Conservation (phyloP, 331 rosid genomes). For the Acacia pycnantha region DNA sequence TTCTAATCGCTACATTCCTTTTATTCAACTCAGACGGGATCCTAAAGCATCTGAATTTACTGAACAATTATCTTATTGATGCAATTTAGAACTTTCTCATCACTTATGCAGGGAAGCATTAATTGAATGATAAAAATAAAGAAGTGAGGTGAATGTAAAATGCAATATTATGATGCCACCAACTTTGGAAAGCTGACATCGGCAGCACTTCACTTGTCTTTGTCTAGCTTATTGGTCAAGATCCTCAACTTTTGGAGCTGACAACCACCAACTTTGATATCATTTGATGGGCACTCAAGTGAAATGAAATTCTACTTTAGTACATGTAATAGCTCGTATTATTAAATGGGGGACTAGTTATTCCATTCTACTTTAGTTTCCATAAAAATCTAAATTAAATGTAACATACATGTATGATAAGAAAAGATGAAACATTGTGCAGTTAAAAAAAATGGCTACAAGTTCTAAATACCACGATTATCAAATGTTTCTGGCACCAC, state of each 20-base stretch:
- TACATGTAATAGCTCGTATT: background rate
- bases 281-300: background rate
- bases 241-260: background rate
- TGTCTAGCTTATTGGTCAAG: background rate
- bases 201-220: background rate
- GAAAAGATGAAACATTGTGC: conserved; percentile 13
- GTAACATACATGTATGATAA: background rate
- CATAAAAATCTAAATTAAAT: background rate
- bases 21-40: background rate
- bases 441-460: conserved; percentile 18
- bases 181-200: background rate
- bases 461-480: conserved; percentile 66
- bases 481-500: conserved; percentile 92
- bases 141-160: background rate
- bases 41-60: background rate
- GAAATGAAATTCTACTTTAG: background rate
- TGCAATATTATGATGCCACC: background rate
- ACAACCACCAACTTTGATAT: background rate
- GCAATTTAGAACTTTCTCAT: background rate
- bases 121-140: background rate
- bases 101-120: background rate
- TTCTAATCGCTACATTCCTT: background rate
- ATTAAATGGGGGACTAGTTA: background rate
- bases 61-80: background rate
- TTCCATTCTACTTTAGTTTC: background rate